Evolutionary conservation across 495 filamentous ascomycete species (phyloP).

Genomic region (Xylaria curta): DNA sequence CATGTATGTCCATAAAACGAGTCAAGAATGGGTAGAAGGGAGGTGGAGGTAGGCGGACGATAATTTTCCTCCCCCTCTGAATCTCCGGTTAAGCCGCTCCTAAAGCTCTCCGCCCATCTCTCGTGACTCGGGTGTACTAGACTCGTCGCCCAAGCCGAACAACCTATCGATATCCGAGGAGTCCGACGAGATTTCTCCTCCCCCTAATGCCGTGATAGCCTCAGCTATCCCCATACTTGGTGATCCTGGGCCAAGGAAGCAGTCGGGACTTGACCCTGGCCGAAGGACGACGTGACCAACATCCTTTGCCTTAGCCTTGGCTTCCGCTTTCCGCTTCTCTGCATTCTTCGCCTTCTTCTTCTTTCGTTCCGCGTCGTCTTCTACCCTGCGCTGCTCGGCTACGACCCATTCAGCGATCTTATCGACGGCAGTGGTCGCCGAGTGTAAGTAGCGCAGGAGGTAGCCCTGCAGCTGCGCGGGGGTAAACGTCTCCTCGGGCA

Average conservation of each 20-base stretch:
- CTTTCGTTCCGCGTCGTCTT: background rate
- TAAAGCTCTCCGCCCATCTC: background rate
- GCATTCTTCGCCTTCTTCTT: conserved; percentile 2
- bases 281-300: background rate
- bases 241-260: background rate
- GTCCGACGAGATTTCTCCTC: background rate
- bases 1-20: background rate
- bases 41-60: background rate
- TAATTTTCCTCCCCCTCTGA: background rate
- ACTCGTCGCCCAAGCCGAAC: background rate
- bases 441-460: conserved; percentile 57
- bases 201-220: too few species aligned
- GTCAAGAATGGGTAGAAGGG: background rate
- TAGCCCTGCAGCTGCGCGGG: conserved; percentile 69
- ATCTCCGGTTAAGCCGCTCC: background rate
- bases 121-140: background rate
- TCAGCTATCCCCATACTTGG: background rate
- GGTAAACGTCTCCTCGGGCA: conserved; percentile 62
- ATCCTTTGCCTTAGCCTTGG: too few species aligned
- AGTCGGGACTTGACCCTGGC: background rate
- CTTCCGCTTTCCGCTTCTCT: conserved; percentile 30
- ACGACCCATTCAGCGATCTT: conserved; percentile 53
- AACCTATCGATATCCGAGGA: background rate
- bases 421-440: conserved; percentile 44
- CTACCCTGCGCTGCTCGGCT: conserved; percentile 31